Evolutionary conservation across 179 eudicot species (phyloP), one percentile per base, ranked within the genome.

Genomic region (Silene vulgaris): DNA sequence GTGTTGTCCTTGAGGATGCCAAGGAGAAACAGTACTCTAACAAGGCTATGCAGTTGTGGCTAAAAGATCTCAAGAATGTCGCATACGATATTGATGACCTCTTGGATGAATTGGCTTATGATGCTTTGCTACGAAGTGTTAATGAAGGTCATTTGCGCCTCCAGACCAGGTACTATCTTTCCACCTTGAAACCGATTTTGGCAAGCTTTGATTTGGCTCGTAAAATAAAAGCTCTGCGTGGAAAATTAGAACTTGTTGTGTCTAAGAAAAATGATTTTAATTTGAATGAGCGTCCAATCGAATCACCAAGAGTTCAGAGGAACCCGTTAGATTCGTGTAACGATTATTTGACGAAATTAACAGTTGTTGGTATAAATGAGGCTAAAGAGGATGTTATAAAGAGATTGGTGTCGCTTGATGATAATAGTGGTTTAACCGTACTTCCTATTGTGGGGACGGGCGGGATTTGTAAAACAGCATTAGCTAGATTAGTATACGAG

Each of bases 381-480:
- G 77, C 19, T 23, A 73, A 65, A 4, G 8, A 37, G 0, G 72
- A 79, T 14, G 57, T 75, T 14, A 69, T 6, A 67, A 6, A 4
- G 29, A 28, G 21, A 9, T 40, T 3, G 3, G 4, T 11, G 23
- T 37, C 45, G 45, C 1, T 37, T 1, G 45, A 65, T 21, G 62
- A 35, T 16, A 56, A 1, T 66, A 20, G 9, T 35, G 17, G 3
- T 11, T 32, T 74, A 1, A 54, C 66, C 8, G 84, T 87, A 7
- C 35, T 85, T 67, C 75, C 86, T 5, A 72, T 87, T 12, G 85
- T 87, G 11, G 90, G 88, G 19, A 50, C 83, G 4, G 84, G 86
- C 1, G 90, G 90, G 19, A 37, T 37, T 8, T 8, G 45, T 37
- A 37, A 37, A 37, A 37, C 45, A 37, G 5, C 45, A 0, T 5